Evolutionary conservation across 208 protist genomes (phyloP).

Genomic region (Herpetomonas tarakana): DNA sequence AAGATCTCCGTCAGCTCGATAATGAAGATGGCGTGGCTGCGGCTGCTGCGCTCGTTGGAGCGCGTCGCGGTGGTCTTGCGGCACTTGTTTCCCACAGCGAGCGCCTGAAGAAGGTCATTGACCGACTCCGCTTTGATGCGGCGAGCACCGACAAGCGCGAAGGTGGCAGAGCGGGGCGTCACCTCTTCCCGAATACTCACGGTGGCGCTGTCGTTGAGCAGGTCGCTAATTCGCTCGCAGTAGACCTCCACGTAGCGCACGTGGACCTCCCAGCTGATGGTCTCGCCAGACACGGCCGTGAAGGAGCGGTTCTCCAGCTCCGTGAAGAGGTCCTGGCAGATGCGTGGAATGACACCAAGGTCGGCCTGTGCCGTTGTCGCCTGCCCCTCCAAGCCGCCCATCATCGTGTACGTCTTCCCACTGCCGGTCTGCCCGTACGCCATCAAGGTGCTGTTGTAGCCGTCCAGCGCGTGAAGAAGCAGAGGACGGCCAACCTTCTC

Average conservation of each 20-base stretch:
- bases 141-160: conserved; percentile 56
- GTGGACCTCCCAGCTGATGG: conserved; percentile 74
- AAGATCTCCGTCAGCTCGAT: conserved; percentile 77
- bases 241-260: conserved; percentile 90
- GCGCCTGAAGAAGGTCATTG: conserved; percentile 63
- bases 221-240: conserved; percentile 86
- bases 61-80: conserved; percentile 65
- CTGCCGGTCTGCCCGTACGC: conserved; percentile 90
- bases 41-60: conserved; percentile 81
- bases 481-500: conserved; percentile 82
- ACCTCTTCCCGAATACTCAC: conserved; percentile 69
- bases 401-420: conserved; percentile 92
- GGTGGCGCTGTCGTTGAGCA: conserved; percentile 65
- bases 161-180: conserved; percentile 47
- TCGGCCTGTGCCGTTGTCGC: conserved; percentile 3
- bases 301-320: conserved; percentile 45
- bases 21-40: conserved; percentile 85
- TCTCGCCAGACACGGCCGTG: conserved; percentile 35
- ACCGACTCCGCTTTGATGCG: conserved; percentile 36
- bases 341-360: conserved; percentile 75
- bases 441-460: conserved; percentile 90
- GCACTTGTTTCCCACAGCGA: conserved; percentile 65
- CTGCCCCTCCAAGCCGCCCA: conserved; percentile 35
- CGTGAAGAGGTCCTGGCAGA: conserved; percentile 82
- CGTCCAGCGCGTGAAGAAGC: conserved; percentile 87